A percentile compares a stretch with the other conserved stretches of the same genome.
These are phyloP conservation scores for Talaromyces verruculosus DNA, from an alignment of 2,329 filamentous ascomycete genomes.

Conservation along the genomic window DNA sequence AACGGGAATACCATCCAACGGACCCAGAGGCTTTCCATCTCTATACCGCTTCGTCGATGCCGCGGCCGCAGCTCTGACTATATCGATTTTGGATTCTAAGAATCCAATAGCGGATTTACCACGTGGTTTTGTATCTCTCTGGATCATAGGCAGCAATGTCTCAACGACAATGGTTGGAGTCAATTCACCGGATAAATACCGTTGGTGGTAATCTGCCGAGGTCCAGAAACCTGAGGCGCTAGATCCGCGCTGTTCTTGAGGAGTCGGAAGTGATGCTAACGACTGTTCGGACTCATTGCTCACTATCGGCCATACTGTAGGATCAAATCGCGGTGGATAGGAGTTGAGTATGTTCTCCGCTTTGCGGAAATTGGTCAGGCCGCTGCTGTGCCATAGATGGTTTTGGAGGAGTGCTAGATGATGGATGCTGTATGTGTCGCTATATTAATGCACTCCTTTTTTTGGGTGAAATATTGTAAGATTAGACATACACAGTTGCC, in stretches of 20 bases:
- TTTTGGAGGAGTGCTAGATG: conserved; percentile 62
- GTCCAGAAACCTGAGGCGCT: conserved; percentile 60
- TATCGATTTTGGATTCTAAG: conserved; percentile 63
- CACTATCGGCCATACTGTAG: conserved; percentile 54
- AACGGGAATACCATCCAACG: conserved; percentile 79
- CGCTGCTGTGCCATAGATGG: conserved; percentile 70
- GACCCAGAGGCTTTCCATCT: conserved; percentile 62
- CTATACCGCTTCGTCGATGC: conserved; percentile 73
- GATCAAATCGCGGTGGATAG: conserved; percentile 56
- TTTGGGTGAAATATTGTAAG: not conserved
- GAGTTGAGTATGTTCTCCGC: conserved; percentile 56
- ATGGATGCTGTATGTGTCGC: conserved; percentile 50
- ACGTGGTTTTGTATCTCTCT: conserved; percentile 54
- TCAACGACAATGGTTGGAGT: conserved; percentile 73
- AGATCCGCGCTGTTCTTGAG: conserved; percentile 37
- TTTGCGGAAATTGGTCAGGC: conserved; percentile 58
- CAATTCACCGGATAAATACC: conserved; percentile 67
- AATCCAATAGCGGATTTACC: conserved; percentile 71
- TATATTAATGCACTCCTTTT: not conserved
- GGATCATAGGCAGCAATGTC: conserved; percentile 69
- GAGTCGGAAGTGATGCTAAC: conserved; percentile 28
- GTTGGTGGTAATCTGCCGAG: conserved; percentile 71
- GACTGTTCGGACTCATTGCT: conserved; percentile 23
- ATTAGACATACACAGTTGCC: conserved; percentile 57
- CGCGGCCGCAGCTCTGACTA: conserved; percentile 65